Conservation (phyloP, 305 asterid species). For the Striga hermonthica region DNA sequence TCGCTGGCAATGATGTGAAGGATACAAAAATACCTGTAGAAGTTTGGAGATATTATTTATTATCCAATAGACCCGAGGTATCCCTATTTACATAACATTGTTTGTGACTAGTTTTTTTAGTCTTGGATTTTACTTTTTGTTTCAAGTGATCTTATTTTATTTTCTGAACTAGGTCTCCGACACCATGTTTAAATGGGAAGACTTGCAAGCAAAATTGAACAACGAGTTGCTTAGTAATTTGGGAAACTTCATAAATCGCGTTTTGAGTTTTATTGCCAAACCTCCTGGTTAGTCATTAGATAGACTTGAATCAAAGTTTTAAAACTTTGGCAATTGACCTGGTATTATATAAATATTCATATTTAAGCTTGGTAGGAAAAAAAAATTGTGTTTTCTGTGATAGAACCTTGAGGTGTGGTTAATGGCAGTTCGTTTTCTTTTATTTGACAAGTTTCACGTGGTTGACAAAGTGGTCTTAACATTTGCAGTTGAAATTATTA, state of each 20-base stretch:
- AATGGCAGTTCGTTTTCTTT: no score
- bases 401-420: neutral
- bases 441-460: no score
- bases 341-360: slow-evolving; percentile 5
- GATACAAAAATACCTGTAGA: slow-evolving; percentile 85
- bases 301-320: slow-evolving; percentile 1
- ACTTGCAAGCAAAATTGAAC: slow-evolving; percentile 80
- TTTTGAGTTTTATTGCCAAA: slow-evolving; percentile 82
- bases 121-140: neutral
- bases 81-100: slow-evolving; percentile 28
- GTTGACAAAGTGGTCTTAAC: no score
- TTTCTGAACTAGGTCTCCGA: slow-evolving; percentile 61
- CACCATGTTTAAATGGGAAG: slow-evolving; percentile 78
- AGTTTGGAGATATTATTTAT: slow-evolving; percentile 95
- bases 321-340: slow-evolving; percentile 20
- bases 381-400: neutral
- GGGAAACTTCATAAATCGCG: slow-evolving; percentile 81
- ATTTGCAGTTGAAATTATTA: no score
- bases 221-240: slow-evolving; percentile 73
- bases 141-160: slow-evolving; percentile 18
- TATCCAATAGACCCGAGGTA: slow-evolving; percentile 94
- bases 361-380: slow-evolving; percentile 12
- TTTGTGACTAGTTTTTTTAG: no score
- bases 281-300: slow-evolving; percentile 58
- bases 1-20: slow-evolving; percentile 90